phyloP scores from a whole-genome alignment of 805 yeast species.

The Kregervanrija delftensis region DNA sequence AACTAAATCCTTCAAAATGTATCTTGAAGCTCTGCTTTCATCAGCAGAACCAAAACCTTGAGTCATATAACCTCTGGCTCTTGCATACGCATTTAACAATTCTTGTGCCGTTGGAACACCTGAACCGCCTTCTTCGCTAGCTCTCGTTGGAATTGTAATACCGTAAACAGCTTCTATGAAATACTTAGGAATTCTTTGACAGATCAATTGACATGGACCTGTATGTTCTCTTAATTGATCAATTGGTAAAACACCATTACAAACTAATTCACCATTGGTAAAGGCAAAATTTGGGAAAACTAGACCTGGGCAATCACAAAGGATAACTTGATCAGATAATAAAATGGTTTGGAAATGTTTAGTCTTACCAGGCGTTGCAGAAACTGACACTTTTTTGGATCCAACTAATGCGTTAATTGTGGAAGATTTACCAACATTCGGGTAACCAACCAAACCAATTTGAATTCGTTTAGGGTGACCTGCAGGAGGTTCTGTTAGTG shows the following conservation, averaged over 20 bases:
- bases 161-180: constrained; percentile 90
- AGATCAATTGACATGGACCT: constrained; percentile 80
- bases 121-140: constrained; percentile 80
- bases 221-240: constrained; percentile 92
- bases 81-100: constrained; percentile 82
- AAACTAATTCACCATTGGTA: constrained; percentile 92
- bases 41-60: constrained; percentile 97
- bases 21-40: constrained; percentile 89
- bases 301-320: constrained; percentile 98
- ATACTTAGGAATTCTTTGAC: constrained; percentile 82
- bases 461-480: constrained; percentile 63
- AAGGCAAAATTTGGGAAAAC: constrained; percentile 97
- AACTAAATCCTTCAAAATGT: constrained; percentile 89
- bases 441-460: constrained; percentile 96
- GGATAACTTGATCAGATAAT: constrained; percentile 70
- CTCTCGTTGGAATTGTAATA: constrained; percentile 72
- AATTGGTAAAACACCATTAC: constrained; percentile 97
- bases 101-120: constrained; percentile 90
- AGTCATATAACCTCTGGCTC: constrained; percentile 96
- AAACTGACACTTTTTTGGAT: constrained; percentile 94
- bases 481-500: constrained; percentile 39
- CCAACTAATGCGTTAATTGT: constrained; percentile 96
- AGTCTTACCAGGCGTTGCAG: constrained; percentile 98
- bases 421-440: constrained; percentile 81
- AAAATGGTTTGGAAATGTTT: constrained; percentile 96